Percentiles rank a stretch among this genome's conserved stretches.
Conservation (phyloP, 2,329 filamentous ascomycete species). For the Curvularia spicifera region DNA sequence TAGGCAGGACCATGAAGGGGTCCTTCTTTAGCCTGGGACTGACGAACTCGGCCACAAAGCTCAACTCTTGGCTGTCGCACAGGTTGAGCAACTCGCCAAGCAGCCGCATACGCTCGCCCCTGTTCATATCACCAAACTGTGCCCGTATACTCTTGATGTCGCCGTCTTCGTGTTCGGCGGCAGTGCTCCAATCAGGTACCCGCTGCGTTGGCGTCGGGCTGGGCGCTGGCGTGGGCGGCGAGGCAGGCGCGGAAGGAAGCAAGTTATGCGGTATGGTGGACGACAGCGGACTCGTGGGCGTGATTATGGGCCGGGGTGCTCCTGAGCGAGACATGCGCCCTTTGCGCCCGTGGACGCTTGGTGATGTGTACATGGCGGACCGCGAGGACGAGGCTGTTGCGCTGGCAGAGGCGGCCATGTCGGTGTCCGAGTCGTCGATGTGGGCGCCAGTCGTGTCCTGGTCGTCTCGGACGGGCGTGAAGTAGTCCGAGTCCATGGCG, state of each 20-base stretch:
- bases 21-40: slow-evolving; percentile 94
- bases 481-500: slow-evolving; percentile 46
- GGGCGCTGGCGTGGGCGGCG: slow-evolving; percentile 70
- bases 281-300: slow-evolving; percentile 57
- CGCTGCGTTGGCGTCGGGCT: slow-evolving; percentile 69
- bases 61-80: slow-evolving; percentile 93
- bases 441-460: slow-evolving; percentile 28
- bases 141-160: slow-evolving; percentile 79
- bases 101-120: slow-evolving; percentile 77
- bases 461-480: slow-evolving; percentile 30
- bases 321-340: slow-evolving; percentile 52
- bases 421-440: slow-evolving; percentile 44
- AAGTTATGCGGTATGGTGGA: slow-evolving; percentile 64
- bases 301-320: slow-evolving; percentile 55
- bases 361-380: slow-evolving; percentile 45
- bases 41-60: slow-evolving; percentile 95
- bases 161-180: slow-evolving; percentile 80
- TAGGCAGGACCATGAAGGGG: slow-evolving; percentile 88
- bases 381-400: slow-evolving; percentile 44
- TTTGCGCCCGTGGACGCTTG: slow-evolving; percentile 46
- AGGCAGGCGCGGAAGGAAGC: slow-evolving; percentile 69
- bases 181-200: slow-evolving; percentile 76
- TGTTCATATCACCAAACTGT: slow-evolving; percentile 79
- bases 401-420: slow-evolving; percentile 45
- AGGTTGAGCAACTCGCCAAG: slow-evolving; percentile 89